These are phyloP conservation scores for Ceratobasidium sp. DNA, from an alignment of 1,284 basidiomycete species.

Conservation along the genomic window DNA sequence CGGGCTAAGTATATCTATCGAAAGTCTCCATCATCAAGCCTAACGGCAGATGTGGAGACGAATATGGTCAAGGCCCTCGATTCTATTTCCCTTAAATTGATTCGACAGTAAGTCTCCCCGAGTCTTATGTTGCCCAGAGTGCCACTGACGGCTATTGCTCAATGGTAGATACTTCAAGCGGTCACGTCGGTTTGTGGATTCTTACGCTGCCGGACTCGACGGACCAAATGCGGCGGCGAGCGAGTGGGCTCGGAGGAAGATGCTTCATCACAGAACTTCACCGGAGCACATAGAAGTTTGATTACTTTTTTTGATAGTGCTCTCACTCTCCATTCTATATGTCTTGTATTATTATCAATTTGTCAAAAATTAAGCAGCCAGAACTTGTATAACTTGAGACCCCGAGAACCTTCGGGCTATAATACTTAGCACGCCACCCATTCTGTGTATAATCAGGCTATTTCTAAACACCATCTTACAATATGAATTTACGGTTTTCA, in stretches of 20 bases:
- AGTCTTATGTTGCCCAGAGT: not conserved
- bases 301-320: no score
- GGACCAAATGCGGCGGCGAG: not conserved
- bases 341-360: no score
- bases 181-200: not conserved
- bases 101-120: not conserved
- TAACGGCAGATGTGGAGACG: not conserved
- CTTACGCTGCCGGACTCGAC: not conserved
- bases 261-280: not conserved
- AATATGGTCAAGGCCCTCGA: not conserved
- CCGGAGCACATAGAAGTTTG: not conserved
- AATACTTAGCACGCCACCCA: no score
- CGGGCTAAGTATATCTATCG: constrained; percentile 39
- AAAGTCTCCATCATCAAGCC: not conserved
- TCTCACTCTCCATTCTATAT: no score
- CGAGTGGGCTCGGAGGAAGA: not conserved
- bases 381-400: no score
- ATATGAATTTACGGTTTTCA: no score
- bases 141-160: not conserved
- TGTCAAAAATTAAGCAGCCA: no score
- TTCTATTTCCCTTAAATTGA: not conserved
- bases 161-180: not conserved
- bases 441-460: no score
- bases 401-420: no score
- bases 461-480: no score